phyloP scores from a whole-genome alignment of 2,329 filamentous ascomycete genomes.

The Microdochium bolleyi region DNA sequence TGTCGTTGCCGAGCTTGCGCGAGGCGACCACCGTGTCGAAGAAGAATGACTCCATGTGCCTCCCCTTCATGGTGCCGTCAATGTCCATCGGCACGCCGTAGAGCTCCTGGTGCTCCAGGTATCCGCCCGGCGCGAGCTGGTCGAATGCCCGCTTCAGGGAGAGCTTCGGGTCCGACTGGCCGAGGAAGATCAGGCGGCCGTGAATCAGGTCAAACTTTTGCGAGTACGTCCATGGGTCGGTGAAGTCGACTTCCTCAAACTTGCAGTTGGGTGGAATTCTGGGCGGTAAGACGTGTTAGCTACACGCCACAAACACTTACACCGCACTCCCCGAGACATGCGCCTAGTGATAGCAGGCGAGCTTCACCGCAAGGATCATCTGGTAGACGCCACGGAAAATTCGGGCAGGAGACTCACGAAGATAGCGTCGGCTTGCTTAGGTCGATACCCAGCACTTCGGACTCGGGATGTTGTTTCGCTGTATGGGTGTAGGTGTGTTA shows the following conservation, averaged over 20 bases:
- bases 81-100: constrained; percentile 3
- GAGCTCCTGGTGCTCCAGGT: constrained; percentile 5
- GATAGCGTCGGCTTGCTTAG: constrained; percentile 2
- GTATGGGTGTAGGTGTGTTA: not conserved
- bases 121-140: constrained; percentile 6
- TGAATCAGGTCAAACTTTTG: constrained; percentile 7
- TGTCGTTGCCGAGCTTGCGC: constrained; percentile 1
- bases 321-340: no score
- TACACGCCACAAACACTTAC: no score
- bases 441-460: constrained; percentile 5
- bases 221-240: constrained; percentile 1
- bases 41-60: constrained; percentile 3
- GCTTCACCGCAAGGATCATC: no score
- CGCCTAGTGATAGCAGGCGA: no score
- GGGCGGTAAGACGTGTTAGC: not conserved
- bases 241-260: constrained; percentile 4
- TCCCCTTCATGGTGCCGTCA: constrained; percentile 1
- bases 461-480: constrained; percentile 2
- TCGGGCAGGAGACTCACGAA: constrained; percentile 1
- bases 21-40: constrained; percentile 1
- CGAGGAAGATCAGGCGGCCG: constrained; percentile 4
- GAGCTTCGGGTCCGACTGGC: constrained; percentile 1
- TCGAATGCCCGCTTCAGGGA: constrained; percentile 3
- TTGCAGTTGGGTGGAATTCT: constrained; percentile 4
- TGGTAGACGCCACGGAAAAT: no score